A percentile compares a stretch with the other conserved stretches of the same genome.
phyloP scores from a whole-genome alignment of 2,329 filamentous ascomycete species.

The Tolypocladium amazonense region DNA sequence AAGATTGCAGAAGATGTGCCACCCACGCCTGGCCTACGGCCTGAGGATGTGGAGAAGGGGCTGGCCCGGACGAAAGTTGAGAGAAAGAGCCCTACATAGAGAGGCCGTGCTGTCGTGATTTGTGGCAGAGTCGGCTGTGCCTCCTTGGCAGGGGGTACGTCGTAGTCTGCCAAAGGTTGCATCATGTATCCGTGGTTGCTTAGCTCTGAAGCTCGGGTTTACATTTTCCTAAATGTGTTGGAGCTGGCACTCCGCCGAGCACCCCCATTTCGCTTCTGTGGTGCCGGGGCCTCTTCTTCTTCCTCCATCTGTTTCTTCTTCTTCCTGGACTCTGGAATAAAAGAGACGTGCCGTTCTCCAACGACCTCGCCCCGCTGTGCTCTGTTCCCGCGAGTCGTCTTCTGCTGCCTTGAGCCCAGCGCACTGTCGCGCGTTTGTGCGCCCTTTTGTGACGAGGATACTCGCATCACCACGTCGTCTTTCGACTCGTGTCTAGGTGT shows the following conservation, averaged over 20 bases:
- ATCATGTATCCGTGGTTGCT: background rate
- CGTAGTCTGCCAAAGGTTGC: background rate
- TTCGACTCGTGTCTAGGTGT: conserved; percentile 12
- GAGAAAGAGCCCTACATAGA: conserved; percentile 17
- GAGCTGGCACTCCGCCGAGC: conserved; percentile 61
- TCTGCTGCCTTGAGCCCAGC: conserved; percentile 45
- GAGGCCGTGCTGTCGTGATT: conserved; percentile 2
- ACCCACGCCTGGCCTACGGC: conserved; percentile 43
- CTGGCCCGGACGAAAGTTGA: conserved; percentile 26
- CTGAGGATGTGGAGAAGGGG: conserved; percentile 51
- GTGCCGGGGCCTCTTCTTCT: conserved; percentile 17
- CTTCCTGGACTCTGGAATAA: conserved; percentile 50
- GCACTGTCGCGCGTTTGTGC: conserved; percentile 44
- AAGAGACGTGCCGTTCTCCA: conserved; percentile 61
- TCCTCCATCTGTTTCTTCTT: conserved; percentile 30
- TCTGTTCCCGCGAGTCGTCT: conserved; percentile 35
- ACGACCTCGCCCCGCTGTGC: conserved; percentile 36
- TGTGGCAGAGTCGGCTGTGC: background rate
- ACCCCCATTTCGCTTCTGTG: conserved; percentile 23
- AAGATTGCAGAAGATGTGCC: conserved; percentile 44
- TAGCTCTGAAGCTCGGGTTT: conserved; percentile 7
- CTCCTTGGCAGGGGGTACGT: background rate
- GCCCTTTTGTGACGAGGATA: conserved; percentile 57
- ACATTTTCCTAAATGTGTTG: conserved; percentile 64
- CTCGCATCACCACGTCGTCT: conserved; percentile 48